Percentiles rank a stretch among this genome's conserved stretches.
phyloP scores from a whole-genome alignment of 2,329 filamentous ascomycete genomes.

The Penicillium hordei region DNA sequence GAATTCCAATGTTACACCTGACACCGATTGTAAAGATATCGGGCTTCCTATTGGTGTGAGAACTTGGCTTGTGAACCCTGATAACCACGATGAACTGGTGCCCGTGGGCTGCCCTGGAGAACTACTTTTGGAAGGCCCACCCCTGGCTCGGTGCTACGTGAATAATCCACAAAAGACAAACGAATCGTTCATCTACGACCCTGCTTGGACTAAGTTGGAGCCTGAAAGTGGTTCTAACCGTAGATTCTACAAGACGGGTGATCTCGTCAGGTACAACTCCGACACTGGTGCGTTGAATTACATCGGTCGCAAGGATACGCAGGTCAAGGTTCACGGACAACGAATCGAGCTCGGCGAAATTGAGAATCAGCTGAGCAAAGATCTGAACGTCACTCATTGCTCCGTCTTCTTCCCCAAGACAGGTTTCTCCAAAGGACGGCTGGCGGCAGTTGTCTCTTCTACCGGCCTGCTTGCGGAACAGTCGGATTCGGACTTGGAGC shows the following conservation, averaged over 20 bases:
- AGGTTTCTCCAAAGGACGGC: slow-evolving; percentile 34
- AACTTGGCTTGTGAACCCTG: slow-evolving; percentile 43
- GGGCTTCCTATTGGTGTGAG: slow-evolving; percentile 36
- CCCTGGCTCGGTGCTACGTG: slow-evolving; percentile 64
- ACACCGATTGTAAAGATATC: slow-evolving; percentile 38
- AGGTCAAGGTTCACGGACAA: slow-evolving; percentile 67
- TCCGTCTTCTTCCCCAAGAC: slow-evolving; percentile 38
- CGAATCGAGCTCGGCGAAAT: slow-evolving; percentile 61
- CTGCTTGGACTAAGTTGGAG: slow-evolving; percentile 52
- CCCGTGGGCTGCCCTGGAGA: slow-evolving; percentile 44
- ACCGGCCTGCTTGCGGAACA: slow-evolving; percentile 22
- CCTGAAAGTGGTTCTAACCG: slow-evolving; percentile 19
- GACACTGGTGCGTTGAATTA: slow-evolving; percentile 39
- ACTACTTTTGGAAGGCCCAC: slow-evolving; percentile 47
- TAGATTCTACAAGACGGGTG: slow-evolving; percentile 45
- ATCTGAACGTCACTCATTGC: slow-evolving; percentile 36
- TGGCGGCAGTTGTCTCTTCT: slow-evolving; percentile 37
- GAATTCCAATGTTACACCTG: slow-evolving; percentile 32
- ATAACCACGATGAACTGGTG: slow-evolving; percentile 42
- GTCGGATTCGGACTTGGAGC: slow-evolving; percentile 17
- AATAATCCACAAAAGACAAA: slow-evolving; percentile 59
- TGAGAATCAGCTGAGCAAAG: slow-evolving; percentile 41
- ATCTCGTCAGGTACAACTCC: slow-evolving; percentile 41
- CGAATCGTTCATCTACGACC: slow-evolving; percentile 58
- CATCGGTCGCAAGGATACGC: slow-evolving; percentile 64